phyloP scores from a whole-genome alignment of 352 stramenopile genomes.

The Phytophthora fragariaefolia region DNA sequence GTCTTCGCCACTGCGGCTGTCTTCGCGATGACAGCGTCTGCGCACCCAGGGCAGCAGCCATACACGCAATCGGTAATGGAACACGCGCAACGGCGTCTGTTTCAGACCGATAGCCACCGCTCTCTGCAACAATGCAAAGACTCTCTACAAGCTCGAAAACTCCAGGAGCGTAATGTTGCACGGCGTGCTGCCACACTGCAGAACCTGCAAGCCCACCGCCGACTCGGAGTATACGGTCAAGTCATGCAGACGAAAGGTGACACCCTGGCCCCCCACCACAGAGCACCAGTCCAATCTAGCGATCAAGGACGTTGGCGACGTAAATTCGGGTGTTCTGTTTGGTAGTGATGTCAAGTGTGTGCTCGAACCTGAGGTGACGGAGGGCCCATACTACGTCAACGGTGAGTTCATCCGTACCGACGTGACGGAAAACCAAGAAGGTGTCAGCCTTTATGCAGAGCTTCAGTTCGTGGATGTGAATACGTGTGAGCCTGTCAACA shows the following conservation, averaged over 20 bases:
- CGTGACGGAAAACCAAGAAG: slow-evolving; percentile 24
- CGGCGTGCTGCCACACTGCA: slow-evolving; percentile 15
- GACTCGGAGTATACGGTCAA: slow-evolving; percentile 21
- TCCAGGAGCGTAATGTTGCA: slow-evolving; percentile 17
- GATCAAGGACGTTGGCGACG: slow-evolving; percentile 17
- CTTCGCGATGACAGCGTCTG: slow-evolving; percentile 5
- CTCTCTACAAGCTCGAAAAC: slow-evolving; percentile 20
- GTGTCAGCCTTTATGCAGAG: slow-evolving; percentile 31
- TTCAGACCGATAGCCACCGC: slow-evolving; percentile 24
- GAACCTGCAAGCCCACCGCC: slow-evolving; percentile 20
- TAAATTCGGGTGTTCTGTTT: slow-evolving; percentile 19
- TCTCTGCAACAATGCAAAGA: slow-evolving; percentile 26
- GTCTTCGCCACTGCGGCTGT: slow-evolving; percentile 13
- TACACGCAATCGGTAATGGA: slow-evolving; percentile 19
- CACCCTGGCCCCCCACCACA: slow-evolving; percentile 19
- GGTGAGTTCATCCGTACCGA: slow-evolving; percentile 30
- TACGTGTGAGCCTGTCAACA: slow-evolving; percentile 30
- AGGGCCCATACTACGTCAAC: slow-evolving; percentile 36
- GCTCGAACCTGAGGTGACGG: slow-evolving; percentile 31
- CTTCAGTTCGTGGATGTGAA: slow-evolving; percentile 38
- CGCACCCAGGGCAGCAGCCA: slow-evolving; percentile 23
- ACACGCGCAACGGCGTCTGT: slow-evolving; percentile 22
- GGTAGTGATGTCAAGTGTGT: slow-evolving; percentile 31
- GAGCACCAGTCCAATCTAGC: slow-evolving; percentile 24
- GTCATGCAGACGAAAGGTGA: slow-evolving; percentile 9